Evolutionary conservation across 305 asterid genomes (phyloP).

Genomic region (Solanum hybrid): DNA sequence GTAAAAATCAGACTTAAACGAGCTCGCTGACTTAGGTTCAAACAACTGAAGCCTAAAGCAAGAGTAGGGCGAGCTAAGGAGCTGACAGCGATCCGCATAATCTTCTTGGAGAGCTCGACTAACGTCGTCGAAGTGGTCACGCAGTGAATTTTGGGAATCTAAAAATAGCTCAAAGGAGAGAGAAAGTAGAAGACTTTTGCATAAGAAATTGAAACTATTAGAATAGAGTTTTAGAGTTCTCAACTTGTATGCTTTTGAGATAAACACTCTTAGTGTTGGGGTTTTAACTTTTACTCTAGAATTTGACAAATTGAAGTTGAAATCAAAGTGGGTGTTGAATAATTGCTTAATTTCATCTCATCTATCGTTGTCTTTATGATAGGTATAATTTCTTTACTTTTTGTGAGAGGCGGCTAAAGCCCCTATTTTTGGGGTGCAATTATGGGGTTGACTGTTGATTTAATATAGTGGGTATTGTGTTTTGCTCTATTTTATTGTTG

Average conservation of each 20-base stretch:
- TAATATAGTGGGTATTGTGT: neutral
- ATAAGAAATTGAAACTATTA: neutral
- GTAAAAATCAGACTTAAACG: neutral
- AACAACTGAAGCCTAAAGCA: neutral
- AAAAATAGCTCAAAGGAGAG: neutral
- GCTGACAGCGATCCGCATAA: neutral
- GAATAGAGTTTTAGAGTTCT: neutral
- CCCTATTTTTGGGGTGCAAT: neutral
- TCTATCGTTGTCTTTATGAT: neutral
- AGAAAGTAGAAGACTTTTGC: neutral
- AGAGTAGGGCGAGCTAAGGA: neutral
- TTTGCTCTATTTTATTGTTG: neutral
- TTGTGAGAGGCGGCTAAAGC: neutral
- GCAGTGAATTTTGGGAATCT: neutral
- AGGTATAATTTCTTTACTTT: neutral
- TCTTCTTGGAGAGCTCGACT: neutral
- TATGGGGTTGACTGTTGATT: neutral
- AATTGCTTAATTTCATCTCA: neutral
- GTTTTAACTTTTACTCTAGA: neutral
- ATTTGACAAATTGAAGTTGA: neutral
- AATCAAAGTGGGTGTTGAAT: neutral
- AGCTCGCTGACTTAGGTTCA: neutral
- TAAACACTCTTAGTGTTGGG: neutral
- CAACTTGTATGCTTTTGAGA: neutral
- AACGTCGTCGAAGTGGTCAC: neutral